Evolutionary conservation across 2,329 filamentous ascomycete genomes (phyloP).

Genomic region (Alternaria alternata): DNA sequence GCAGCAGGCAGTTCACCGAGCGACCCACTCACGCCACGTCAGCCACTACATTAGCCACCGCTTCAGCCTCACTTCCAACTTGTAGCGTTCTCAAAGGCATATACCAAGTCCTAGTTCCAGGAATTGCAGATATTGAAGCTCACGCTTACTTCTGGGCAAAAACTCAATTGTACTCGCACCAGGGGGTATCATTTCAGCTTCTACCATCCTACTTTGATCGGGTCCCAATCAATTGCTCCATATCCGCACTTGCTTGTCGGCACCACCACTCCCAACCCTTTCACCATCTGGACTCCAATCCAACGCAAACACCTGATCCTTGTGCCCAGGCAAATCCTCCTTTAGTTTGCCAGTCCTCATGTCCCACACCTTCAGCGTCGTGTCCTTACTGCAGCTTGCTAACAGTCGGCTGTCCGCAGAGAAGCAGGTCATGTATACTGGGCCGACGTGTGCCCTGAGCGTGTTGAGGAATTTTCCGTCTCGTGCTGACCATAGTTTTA

Average conservation of each 20-base stretch:
- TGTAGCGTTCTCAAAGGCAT: not conserved
- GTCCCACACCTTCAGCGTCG: slow-evolving; percentile 94
- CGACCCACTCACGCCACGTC: not conserved
- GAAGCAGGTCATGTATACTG: slow-evolving; percentile 92
- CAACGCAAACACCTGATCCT: slow-evolving; percentile 91
- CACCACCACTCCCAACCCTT: slow-evolving; percentile 88
- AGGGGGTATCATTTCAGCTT: slow-evolving; percentile 19
- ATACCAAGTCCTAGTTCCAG: not conserved
- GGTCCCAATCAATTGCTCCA: slow-evolving; percentile 63
- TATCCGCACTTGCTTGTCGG: slow-evolving; percentile 79
- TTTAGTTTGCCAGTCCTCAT: slow-evolving; percentile 83
- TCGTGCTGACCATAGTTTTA: slow-evolving; percentile 86
- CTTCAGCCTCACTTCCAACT: slow-evolving; percentile 2
- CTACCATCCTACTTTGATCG: slow-evolving; percentile 3
- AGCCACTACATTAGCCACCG: not conserved
- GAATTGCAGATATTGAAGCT: not conserved
- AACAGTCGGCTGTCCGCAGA: slow-evolving; percentile 90
- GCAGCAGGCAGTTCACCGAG: not conserved
- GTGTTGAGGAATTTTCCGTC: slow-evolving; percentile 84
- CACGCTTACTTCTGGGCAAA: not conserved
- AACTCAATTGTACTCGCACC: slow-evolving; percentile 1
- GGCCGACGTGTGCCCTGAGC: slow-evolving; percentile 85
- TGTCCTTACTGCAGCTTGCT: slow-evolving; percentile 89
- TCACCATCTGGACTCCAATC: slow-evolving; percentile 95
- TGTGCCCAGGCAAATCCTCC: slow-evolving; percentile 85